These are phyloP conservation scores for Pseudofabraea citricarpa DNA, from an alignment of 2,329 filamentous ascomycete genomes.

Conservation along the genomic window DNA sequence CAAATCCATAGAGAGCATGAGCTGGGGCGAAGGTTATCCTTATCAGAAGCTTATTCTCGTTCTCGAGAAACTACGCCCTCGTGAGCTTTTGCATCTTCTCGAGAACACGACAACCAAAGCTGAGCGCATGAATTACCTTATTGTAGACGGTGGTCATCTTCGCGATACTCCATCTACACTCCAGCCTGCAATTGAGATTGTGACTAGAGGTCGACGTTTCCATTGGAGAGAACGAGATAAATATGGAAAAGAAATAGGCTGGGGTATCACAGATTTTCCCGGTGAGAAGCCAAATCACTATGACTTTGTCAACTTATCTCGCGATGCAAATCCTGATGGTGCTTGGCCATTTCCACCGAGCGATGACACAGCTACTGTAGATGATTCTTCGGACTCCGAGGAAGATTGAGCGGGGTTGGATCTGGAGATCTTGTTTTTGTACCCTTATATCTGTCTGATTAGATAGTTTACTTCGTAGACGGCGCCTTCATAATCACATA, in stretches of 20 bases:
- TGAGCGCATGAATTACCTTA: conserved; percentile 21
- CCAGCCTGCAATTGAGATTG: not conserved
- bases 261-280: not conserved
- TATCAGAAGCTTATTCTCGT: conserved; percentile 18
- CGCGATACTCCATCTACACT: conserved; percentile 22
- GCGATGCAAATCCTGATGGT: conserved; percentile 2
- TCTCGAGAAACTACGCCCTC: conserved; percentile 23
- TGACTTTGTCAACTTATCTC: not conserved
- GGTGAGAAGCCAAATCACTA: too few species aligned
- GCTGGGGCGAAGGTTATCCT: conserved; percentile 24
- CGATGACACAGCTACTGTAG: too few species aligned
- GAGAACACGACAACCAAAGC: conserved; percentile 24
- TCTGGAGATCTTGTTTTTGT: too few species aligned
- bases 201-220: not conserved
- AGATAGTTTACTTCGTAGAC: too few species aligned
- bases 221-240: not conserved
- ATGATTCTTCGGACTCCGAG: too few species aligned
- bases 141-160: conserved; percentile 17
- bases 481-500: too few species aligned
- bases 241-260: not conserved
- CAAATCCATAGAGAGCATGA: conserved; percentile 18
- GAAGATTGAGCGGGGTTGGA: too few species aligned
- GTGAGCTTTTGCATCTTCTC: conserved; percentile 21
- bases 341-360: too few species aligned
- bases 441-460: too few species aligned